Evolutionary conservation across 2,329 filamentous ascomycete species (phyloP), one percentile per base, ranked within the genome.

Genomic region (Albifimbria verrucaria): DNA sequence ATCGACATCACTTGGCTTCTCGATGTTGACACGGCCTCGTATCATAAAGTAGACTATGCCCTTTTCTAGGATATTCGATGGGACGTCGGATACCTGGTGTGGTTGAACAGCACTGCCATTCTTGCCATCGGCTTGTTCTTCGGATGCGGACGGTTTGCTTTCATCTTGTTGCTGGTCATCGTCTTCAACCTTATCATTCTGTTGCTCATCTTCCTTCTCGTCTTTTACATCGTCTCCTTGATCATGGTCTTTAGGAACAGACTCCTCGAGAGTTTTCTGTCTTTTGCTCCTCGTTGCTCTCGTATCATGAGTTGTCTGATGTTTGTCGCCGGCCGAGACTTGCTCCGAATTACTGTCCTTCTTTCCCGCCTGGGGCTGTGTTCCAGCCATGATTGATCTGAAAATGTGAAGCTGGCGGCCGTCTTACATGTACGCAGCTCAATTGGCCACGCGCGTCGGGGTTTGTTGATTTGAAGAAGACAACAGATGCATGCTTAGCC

Each of bases 1-100:
- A 41, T 80, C 72, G 1, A 93, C 77, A 45, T 80, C 78, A 18
- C 86, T 79, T 0, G 90, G 86, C 7, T 89, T 79, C 4, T 90
- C 82, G 23, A 89, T 79, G 49, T 84, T 83, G 36, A 96, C 89
- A 12, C 90, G 86, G 7, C 85, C 85, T 18, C 92, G 86, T 62
- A 88, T 87, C 76, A 96, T 95, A 78, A 96, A 96, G 76, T 96
- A 96, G 60, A 96, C 86, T 61, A 94, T 81, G 3, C 92, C 92
- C 64, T 94, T 96, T 65, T 97, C 92, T 2, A 95, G 77, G 22
- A 96, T 84, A 48, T 62, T 79, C 1, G 79, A 75, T 0, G 77
- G 73, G 1, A 76, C 60, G 17, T 63, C 48, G 4, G 53, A 48
- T 23, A 68, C 70, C 47, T 59, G 26, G 2, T 52, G 52, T 18